Conservation (phyloP, 1,139 yeast species). For the Spathaspora sp. region DNA sequence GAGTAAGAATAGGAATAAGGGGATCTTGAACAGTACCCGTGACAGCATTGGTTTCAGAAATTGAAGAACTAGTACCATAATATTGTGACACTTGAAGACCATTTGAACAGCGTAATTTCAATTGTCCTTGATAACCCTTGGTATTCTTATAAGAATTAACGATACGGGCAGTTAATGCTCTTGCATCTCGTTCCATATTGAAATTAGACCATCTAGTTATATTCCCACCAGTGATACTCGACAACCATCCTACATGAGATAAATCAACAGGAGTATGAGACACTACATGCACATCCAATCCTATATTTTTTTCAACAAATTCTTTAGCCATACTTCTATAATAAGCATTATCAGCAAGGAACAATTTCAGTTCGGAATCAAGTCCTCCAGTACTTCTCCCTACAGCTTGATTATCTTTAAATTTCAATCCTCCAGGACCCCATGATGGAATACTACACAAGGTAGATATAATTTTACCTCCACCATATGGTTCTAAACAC, state of each 20-base stretch:
- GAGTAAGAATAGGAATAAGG: conserved; percentile 61
- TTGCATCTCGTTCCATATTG: conserved; percentile 68
- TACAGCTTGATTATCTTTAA: conserved; percentile 44
- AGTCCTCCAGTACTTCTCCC: conserved; percentile 40
- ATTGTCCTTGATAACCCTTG: conserved; percentile 76
- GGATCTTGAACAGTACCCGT: conserved; percentile 58
- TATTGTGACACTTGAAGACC: conserved; percentile 85
- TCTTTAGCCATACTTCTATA: conserved; percentile 62
- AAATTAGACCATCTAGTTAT: conserved; percentile 68
- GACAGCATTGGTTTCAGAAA: conserved; percentile 27
- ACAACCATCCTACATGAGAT: conserved; percentile 68
- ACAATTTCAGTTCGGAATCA: conserved; percentile 55
- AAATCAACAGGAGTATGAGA: conserved; percentile 69
- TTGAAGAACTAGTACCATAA: conserved; percentile 52
- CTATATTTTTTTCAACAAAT: conserved; percentile 60
- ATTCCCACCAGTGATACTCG: conserved; percentile 72
- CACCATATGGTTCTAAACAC: conserved; percentile 63
- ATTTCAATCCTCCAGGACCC: conserved; percentile 79
- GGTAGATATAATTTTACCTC: conserved; percentile 78
- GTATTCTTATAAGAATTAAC: conserved; percentile 43
- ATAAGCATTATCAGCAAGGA: conserved; percentile 61
- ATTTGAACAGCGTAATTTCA: conserved; percentile 83
- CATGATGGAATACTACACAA: conserved; percentile 72
- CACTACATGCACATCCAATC: conserved; percentile 74
- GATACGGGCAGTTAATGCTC: conserved; percentile 62